phyloP scores from a whole-genome alignment of 2,329 filamentous ascomycete species.

The Bipolaris oryzae region DNA sequence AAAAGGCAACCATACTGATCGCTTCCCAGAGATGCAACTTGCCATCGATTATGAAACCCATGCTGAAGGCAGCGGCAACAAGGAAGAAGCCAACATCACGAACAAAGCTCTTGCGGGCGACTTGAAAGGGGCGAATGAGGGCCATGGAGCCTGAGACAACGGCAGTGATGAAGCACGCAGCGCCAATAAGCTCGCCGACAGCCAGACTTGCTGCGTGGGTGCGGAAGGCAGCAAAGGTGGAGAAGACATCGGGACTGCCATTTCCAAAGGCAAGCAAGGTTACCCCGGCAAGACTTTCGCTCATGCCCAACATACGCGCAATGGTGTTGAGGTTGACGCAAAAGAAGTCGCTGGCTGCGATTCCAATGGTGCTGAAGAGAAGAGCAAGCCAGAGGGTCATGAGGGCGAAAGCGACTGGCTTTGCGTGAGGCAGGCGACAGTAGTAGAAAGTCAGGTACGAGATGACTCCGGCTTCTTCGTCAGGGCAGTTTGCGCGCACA shows the following conservation, averaged over 20 bases:
- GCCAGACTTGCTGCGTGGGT: conserved; percentile 97
- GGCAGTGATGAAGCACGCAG: conserved; percentile 93
- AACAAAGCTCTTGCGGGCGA: conserved; percentile 86
- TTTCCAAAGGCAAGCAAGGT: conserved; percentile 97
- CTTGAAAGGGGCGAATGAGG: conserved; percentile 90
- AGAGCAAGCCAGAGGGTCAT: conserved; percentile 83
- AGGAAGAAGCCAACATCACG: conserved; percentile 94
- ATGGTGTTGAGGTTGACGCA: conserved; percentile 96
- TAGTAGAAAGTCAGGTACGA: conserved; percentile 93
- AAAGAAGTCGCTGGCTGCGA: conserved; percentile 97
- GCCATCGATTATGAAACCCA: conserved; percentile 86
- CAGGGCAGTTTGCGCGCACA: conserved; percentile 78
- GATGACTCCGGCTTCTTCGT: conserved; percentile 88
- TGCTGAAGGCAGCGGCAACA: conserved; percentile 81
- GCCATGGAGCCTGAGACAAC: conserved; percentile 98
- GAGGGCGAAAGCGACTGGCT: conserved; percentile 78
- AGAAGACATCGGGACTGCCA: conserved; percentile 97
- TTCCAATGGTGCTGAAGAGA: conserved; percentile 95
- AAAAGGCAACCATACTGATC: conserved; percentile 86
- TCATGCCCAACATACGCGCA: conserved; percentile 84
- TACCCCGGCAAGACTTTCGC: conserved; percentile 93
- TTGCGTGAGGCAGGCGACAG: conserved; percentile 71
- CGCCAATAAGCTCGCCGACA: conserved; percentile 91
- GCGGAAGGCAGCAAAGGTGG: conserved; percentile 96
- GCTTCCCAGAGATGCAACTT: conserved; percentile 88